phyloP scores from a whole-genome alignment of 352 stramenopile genomes.

The Globisporangium nagaii region DNA sequence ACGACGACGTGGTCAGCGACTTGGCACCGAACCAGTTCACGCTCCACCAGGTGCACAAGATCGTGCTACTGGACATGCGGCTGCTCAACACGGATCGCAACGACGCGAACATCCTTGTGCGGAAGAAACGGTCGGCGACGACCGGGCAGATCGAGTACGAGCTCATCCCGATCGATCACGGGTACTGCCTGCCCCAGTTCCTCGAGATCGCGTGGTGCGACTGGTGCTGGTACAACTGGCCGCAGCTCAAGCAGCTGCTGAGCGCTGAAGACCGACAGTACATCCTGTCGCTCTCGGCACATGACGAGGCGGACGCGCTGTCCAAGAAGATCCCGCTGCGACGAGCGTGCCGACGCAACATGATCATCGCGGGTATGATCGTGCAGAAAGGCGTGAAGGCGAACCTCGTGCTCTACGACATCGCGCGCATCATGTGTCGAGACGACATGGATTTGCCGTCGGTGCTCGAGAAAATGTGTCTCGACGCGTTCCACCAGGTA shows the following conservation, averaged over 20 bases:
- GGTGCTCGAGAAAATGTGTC: conserved; percentile 51
- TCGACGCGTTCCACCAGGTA: conserved; percentile 67
- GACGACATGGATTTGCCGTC: conserved; percentile 77
- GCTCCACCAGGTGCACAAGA: conserved; percentile 95
- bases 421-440: conserved; percentile 80
- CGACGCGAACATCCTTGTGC: conserved; percentile 96
- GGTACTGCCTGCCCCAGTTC: conserved; percentile 95
- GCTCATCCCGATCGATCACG: conserved; percentile 99
- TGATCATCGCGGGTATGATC: conserved; percentile 76
- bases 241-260: conserved; percentile 80
- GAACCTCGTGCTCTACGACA: conserved; percentile 58
- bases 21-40: conserved; percentile 88
- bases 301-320: conserved; percentile 50
- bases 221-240: conserved; percentile 99
- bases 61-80: conserved; percentile 98
- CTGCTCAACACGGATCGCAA: conserved; percentile 98
- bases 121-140: conserved; percentile 54
- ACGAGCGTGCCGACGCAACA: conserved; percentile 65
- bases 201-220: conserved; percentile 97
- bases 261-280: conserved; percentile 58
- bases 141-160: conserved; percentile 76
- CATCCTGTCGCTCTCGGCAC: conserved; percentile 49
- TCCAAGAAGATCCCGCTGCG: conserved; percentile 71
- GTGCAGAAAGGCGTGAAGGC: conserved; percentile 72
- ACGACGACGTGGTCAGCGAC: conserved; percentile 94